Conservation (phyloP, 176 grass and related monocot genomes). For the Carex cristatella region DNA sequence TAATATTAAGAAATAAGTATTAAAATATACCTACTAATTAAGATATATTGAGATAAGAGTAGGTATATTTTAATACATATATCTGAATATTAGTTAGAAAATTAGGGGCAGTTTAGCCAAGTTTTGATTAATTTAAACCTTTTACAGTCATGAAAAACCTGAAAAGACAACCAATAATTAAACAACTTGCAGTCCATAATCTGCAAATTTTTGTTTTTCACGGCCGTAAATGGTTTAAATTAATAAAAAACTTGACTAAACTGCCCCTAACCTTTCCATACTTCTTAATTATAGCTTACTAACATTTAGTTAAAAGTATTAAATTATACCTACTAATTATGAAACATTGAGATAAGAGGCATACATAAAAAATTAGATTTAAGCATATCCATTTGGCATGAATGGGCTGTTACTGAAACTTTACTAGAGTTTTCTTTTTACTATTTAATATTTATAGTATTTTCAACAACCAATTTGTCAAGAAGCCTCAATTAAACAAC, state of each 20-base stretch:
- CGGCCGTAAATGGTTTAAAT: background rate
- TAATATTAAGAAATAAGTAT: background rate
- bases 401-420: background rate
- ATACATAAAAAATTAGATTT: background rate
- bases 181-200: too few species aligned
- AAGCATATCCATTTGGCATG: background rate
- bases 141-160: too few species aligned
- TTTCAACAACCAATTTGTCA: background rate
- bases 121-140: too few species aligned
- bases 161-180: too few species aligned
- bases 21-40: background rate
- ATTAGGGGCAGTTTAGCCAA: too few species aligned
- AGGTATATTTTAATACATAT: too few species aligned
- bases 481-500: background rate
- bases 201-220: background rate
- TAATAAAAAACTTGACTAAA: background rate
- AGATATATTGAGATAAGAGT: too few species aligned
- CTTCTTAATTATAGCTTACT: background rate
- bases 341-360: background rate
- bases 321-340: background rate
- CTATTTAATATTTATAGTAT: background rate
- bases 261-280: background rate
- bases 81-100: too few species aligned
- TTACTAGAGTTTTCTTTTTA: background rate
- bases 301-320: background rate